Base-by-base conservation (phyloP, 2,329 filamentous ascomycete genomes). In the Colletotrichum melonis region DNA sequence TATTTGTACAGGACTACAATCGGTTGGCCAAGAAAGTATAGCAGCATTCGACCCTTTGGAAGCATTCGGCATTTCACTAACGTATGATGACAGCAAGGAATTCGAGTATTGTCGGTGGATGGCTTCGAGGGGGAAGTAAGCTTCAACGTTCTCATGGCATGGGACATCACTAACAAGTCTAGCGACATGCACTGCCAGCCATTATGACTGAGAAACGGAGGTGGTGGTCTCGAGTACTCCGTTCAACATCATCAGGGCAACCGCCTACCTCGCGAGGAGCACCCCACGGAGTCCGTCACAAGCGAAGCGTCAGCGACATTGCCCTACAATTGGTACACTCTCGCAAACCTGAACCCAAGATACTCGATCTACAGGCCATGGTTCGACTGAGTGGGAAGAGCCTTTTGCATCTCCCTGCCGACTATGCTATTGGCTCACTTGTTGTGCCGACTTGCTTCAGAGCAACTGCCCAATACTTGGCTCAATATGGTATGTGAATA, bases 361-460 rank as follows among this genome's bases (percentile, higher is more conserved):
- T 83, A 84, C 56, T 83, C 88, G 74, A 86, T 64, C 81, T 93
- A 0, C 85, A 88, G 68, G 86, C 88, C n/a, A 86, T 93, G 76
- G 87, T 92, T 22, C 86, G 90, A 12, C 80, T 93, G 35, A 91
- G 90, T 75, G 91, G 92, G 49, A 90, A 89, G 78, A 92, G 90
- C 78, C 81, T 89, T 35, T 81, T 93, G 60, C 89, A 91, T 76
- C 82, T 93, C 9, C 91, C 91, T 1, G 76, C 84, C 3, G 90
- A 91, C 66, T 89, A 92, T 76, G 84, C 90, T 4, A 86, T 90
- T 1, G 85, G 87, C 22, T 86, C 87, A 28, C 81, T 93, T 30
- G 82, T 88, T 22, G 81, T 93, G 35, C 92, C 92, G 9, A 92
- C 91, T 4, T 92, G 91, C 75, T 85, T 93, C 62, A 89, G 91